phyloP scores from a whole-genome alignment of 768 basidiomycete genomes.

The Leccinum sublutescens region DNA sequence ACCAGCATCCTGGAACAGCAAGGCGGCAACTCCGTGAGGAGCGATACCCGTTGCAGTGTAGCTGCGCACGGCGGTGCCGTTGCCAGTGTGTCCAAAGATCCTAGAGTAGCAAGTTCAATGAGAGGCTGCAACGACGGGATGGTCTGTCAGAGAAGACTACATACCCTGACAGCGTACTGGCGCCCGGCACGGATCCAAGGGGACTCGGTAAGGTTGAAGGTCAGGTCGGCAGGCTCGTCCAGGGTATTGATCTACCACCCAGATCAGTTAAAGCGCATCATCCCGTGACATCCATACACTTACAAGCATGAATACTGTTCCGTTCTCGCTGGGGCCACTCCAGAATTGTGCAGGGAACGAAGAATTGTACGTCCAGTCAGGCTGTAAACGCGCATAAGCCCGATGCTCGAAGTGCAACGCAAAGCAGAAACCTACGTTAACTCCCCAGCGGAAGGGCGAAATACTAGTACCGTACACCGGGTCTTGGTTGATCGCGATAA shows the following conservation, averaged over 20 bases:
- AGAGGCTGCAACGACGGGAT: not conserved
- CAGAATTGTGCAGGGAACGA: constrained; percentile 64
- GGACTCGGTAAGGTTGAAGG: constrained; percentile 63
- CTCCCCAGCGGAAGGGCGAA: constrained; percentile 66
- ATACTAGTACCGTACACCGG: constrained; percentile 58
- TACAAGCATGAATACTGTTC: constrained; percentile 67
- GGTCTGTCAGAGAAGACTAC: constrained; percentile 15
- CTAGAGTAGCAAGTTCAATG: constrained; percentile 31
- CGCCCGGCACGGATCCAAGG: constrained; percentile 68
- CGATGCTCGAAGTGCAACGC: not conserved
- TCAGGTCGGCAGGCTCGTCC: constrained; percentile 51
- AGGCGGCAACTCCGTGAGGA: constrained; percentile 63
- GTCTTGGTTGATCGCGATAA: constrained; percentile 68
- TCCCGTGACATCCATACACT: constrained; percentile 8
- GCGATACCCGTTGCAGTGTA: constrained; percentile 49
- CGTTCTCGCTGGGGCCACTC: constrained; percentile 62
- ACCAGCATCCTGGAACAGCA: constrained; percentile 63
- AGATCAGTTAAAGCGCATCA: not conserved
- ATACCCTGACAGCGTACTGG: constrained; percentile 59
- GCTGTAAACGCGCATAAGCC: constrained; percentile 19
- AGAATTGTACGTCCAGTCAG: constrained; percentile 36
- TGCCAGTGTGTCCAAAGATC: constrained; percentile 73
- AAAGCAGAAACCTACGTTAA: constrained; percentile 45
- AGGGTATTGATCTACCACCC: constrained; percentile 52
- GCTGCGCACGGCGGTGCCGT: constrained; percentile 61